Conservation (phyloP, 176 grass and related monocot species). For the Luzula sylvatica region DNA sequence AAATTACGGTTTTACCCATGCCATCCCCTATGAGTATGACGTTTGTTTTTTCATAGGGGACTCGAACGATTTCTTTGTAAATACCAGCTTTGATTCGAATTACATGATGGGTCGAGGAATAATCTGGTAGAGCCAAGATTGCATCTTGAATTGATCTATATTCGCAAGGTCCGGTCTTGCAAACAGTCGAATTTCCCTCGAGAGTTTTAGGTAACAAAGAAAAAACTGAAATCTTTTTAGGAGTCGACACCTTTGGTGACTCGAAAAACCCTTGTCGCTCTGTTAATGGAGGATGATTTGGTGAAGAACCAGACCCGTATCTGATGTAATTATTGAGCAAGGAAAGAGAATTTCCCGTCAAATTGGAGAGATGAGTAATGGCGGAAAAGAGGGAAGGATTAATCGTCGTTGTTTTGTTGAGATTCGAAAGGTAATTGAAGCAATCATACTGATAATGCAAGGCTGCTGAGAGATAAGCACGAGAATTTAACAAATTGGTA, state of each 20-base stretch:
- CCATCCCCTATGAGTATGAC: slow-evolving; percentile 48
- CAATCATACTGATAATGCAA: slow-evolving; percentile 73
- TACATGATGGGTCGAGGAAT: slow-evolving; percentile 18
- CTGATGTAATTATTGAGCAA: background rate
- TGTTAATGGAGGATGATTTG: background rate
- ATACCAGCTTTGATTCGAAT: slow-evolving; percentile 36
- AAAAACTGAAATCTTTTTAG: background rate
- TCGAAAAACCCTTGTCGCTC: slow-evolving; percentile 33
- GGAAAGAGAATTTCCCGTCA: slow-evolving; percentile 23
- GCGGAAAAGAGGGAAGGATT: background rate
- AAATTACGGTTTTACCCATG: slow-evolving; percentile 49
- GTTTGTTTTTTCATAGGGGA: slow-evolving; percentile 58
- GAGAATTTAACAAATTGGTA: slow-evolving; percentile 3
- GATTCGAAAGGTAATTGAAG: slow-evolving; percentile 37
- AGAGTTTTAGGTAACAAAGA: slow-evolving; percentile 22
- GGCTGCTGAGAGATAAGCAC: slow-evolving; percentile 14
- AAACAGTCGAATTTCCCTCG: slow-evolving; percentile 38
- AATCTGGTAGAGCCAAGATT: slow-evolving; percentile 34
- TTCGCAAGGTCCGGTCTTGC: slow-evolving; percentile 28
- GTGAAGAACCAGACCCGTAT: slow-evolving; percentile 3
- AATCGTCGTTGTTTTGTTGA: slow-evolving; percentile 10
- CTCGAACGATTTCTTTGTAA: slow-evolving; percentile 45
- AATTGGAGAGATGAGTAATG: background rate
- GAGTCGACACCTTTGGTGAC: background rate
- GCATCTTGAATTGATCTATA: slow-evolving; percentile 43